These are phyloP conservation scores for Chaetoceros tenuissimus DNA, from an alignment of 108 stramenopile genomes.

Conservation along the genomic window DNA sequence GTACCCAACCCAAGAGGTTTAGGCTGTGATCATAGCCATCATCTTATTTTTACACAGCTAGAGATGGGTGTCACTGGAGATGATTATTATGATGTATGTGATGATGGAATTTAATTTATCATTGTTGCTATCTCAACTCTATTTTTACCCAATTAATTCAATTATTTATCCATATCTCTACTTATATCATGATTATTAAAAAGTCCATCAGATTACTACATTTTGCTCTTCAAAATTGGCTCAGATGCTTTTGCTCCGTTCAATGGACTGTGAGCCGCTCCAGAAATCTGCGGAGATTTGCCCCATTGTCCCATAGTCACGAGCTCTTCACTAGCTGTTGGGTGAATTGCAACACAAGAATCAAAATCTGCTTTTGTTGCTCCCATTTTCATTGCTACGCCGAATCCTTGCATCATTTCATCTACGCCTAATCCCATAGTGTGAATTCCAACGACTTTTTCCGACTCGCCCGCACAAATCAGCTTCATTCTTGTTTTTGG, in stretches of 20 bases:
- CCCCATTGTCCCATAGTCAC: slow-evolving; percentile 89
- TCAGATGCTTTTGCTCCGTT: slow-evolving; percentile 54
- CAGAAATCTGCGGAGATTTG: slow-evolving; percentile 45
- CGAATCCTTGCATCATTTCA: slow-evolving; percentile 94
- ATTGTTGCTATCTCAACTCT: too few relatives aligned
- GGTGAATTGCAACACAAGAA: slow-evolving; percentile 90
- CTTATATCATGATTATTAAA: too few relatives aligned
- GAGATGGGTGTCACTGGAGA: too few relatives aligned
- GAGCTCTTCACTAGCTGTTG: slow-evolving; percentile 85
- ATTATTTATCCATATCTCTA: too few relatives aligned
- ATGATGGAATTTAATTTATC: too few relatives aligned
- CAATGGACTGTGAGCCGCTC: slow-evolving; percentile 60
- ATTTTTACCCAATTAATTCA: too few relatives aligned
- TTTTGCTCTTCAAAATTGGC: slow-evolving; percentile 13
- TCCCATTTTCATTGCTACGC: slow-evolving; percentile 70
- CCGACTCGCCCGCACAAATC: slow-evolving; percentile 76
- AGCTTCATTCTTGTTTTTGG: slow-evolving; percentile 89
- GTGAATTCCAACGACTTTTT: slow-evolving; percentile 91
- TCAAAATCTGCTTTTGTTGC: slow-evolving; percentile 97
- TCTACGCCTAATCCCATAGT: slow-evolving; percentile 90
- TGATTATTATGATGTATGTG: too few relatives aligned
- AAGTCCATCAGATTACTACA: background rate
- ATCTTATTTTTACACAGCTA: too few relatives aligned
- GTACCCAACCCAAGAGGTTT: too few relatives aligned
- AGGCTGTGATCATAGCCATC: too few relatives aligned